Base-by-base conservation (phyloP, 2,329 filamentous ascomycete genomes). In the Alternaria brassicae region DNA sequence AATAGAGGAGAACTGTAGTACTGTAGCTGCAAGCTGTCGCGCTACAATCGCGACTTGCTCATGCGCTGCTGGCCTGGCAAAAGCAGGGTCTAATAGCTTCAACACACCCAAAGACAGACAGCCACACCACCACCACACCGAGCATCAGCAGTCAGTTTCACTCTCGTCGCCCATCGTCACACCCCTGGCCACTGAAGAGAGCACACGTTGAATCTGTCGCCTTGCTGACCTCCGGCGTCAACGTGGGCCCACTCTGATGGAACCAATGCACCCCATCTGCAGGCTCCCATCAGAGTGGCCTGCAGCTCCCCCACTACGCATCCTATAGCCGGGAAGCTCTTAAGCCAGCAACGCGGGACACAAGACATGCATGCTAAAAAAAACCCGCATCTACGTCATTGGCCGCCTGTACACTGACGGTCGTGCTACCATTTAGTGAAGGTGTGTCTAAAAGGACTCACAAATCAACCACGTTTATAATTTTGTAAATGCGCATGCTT, bases 171-270 rank as follows among this genome's bases (percentile, higher is more conserved):
- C 45, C 15, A 49, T 25, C 19, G 27, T 36, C 39, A 36, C 50
- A 25, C 9, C 28, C 39, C 27, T 34, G 32, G 23, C 60, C 60
- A 62, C 49, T 62, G 40, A 57, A 15, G 25, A 27, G 47, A 51
- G 47, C 27, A 57, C 60, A 62, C 60, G 60, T 62, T 48, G 25
- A 5, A 15, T 28, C 23, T 23, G 21, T 55, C 53, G 19, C 36
- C 32, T 25, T 50, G 52, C 53, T 19, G 19, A 48, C 19, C 6
- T 25, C 19, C 44, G 44, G 44, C 15, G 32, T 34, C 30, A 49
- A 49, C 41, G 28, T 40, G 21, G 28, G 51, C 27, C 28, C 23
- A 12, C 27, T 10, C 34, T 19, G 28, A 19, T 47, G 49, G 37
- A 21, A 23, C 55, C 50, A 58, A 36, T 28, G 48, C 39, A 42